Evolutionary conservation across 2,329 filamentous ascomycete genomes (phyloP).

Genomic region (Ascochyta clinopodiicola): DNA sequence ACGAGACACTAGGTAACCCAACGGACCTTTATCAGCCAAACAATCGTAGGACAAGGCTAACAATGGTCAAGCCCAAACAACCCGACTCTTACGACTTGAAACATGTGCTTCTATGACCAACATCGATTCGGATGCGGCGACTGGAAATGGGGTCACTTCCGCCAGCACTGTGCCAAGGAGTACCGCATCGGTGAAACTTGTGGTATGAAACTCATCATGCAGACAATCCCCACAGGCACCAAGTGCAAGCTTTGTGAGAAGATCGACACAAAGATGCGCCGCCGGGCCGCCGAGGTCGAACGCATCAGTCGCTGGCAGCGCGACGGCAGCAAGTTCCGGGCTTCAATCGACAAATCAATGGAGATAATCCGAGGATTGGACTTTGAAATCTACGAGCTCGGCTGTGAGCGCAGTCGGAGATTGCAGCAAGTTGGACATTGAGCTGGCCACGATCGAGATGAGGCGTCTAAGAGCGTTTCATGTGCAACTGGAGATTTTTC

Average conservation of each 20-base stretch:
- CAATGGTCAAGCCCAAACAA: slow-evolving; percentile 33
- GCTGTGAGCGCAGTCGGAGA: slow-evolving; percentile 58
- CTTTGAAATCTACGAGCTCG: slow-evolving; percentile 71
- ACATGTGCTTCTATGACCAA: slow-evolving; percentile 97
- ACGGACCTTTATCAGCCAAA: slow-evolving; percentile 38
- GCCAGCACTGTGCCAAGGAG: slow-evolving; percentile 90
- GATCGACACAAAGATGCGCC: slow-evolving; percentile 82
- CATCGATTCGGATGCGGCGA: slow-evolving; percentile 84
- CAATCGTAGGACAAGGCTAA: slow-evolving; percentile 37
- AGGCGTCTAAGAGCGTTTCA: slow-evolving; percentile 46
- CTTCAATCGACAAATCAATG: slow-evolving; percentile 69
- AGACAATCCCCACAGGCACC: slow-evolving; percentile 67
- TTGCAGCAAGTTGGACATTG: slow-evolving; percentile 44
- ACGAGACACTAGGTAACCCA: slow-evolving; percentile 39
- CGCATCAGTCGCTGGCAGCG: slow-evolving; percentile 79
- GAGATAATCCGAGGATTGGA: slow-evolving; percentile 76
- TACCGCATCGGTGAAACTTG: slow-evolving; percentile 97
- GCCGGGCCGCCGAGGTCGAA: slow-evolving; percentile 74
- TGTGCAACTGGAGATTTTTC: slow-evolving; percentile 39
- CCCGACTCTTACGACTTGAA: slow-evolving; percentile 43
- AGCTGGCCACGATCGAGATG: slow-evolving; percentile 27
- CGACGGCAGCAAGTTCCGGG: slow-evolving; percentile 68
- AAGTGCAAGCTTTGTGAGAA: slow-evolving; percentile 88
- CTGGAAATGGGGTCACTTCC: slow-evolving; percentile 95
- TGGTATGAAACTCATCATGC: slow-evolving; percentile 87